Percentiles rank a stretch among this genome's conserved stretches.
These are phyloP conservation scores for Mucuna pruriens DNA, from an alignment of 306 rosid genomes.

Conservation along the genomic window DNA sequence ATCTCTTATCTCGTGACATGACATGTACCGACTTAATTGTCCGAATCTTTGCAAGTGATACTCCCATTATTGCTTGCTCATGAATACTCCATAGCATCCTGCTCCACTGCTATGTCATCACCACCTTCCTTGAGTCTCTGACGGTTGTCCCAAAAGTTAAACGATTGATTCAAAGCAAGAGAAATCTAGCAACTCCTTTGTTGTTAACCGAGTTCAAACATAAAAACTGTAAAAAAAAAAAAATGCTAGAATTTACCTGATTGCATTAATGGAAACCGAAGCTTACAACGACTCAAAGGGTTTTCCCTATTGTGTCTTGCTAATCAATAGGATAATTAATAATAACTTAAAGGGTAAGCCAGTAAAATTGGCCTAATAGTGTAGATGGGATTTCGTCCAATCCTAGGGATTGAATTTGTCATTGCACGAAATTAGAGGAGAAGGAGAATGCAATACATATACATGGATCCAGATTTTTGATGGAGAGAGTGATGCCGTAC, in stretches of 20 bases:
- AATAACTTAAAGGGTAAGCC: not conserved
- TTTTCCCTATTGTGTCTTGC: too few species aligned
- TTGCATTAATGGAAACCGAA: not conserved
- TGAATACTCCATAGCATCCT: too few species aligned
- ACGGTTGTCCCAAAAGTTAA: not conserved
- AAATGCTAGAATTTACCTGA: too few species aligned
- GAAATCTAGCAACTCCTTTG: not conserved
- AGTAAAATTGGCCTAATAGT: not conserved
- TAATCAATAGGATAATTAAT: not conserved
- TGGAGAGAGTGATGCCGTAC: not conserved
- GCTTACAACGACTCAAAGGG: not conserved
- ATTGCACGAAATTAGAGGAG: not conserved
- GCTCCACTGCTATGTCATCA: too few species aligned
- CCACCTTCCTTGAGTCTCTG: too few species aligned
- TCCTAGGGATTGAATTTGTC: not conserved
- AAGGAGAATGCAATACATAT: not conserved
- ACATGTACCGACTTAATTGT: too few species aligned
- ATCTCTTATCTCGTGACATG: too few species aligned
- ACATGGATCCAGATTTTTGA: not conserved
- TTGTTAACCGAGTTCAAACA: not conserved
- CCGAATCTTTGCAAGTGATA: too few species aligned
- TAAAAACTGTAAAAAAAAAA: too few species aligned
- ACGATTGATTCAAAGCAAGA: not conserved
- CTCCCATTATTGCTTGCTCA: too few species aligned
- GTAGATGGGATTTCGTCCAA: not conserved